phyloP scores from a whole-genome alignment of 225 moss, liverwort and hornwort species.

The Anthoceros angustus region DNA sequence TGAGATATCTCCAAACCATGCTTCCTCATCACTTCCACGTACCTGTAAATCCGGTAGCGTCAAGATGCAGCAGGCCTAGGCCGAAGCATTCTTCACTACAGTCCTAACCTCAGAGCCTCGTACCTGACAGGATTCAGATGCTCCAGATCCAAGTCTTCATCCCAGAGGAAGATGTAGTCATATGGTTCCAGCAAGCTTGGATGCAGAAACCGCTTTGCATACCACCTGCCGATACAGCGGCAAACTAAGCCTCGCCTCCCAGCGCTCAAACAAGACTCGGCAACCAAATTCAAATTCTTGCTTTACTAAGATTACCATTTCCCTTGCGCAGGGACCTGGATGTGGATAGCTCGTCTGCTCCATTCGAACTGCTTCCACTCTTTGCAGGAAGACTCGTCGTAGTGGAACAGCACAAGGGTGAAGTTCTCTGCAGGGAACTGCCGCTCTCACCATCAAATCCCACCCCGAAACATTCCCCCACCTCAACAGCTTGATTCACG shows the following conservation, averaged over 20 bases:
- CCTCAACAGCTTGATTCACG: background rate
- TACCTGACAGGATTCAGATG: background rate
- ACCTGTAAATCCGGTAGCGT: slow-evolving; percentile 9
- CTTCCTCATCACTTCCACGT: slow-evolving; percentile 28
- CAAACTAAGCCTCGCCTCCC: background rate
- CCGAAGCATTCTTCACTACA: background rate
- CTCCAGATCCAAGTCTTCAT: slow-evolving; percentile 35
- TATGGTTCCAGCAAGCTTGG: slow-evolving; percentile 29
- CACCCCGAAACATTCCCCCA: background rate
- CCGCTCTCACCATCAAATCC: background rate
- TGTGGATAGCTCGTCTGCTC: background rate
- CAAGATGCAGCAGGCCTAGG: background rate
- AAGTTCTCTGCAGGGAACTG: slow-evolving; percentile 49
- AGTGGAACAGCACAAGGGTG: slow-evolving; percentile 44
- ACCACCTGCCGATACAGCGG: slow-evolving; percentile 23
- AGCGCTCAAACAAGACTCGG: background rate
- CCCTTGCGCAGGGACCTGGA: background rate
- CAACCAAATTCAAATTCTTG: background rate
- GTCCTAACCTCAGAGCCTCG: background rate
- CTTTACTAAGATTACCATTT: background rate
- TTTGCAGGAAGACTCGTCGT: slow-evolving; percentile 17
- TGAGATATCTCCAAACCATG: slow-evolving; percentile 41
- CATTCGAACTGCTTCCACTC: background rate
- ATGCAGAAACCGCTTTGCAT: slow-evolving; percentile 41
- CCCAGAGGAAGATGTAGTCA: slow-evolving; percentile 37